Percentiles rank a stretch among this genome's conserved stretches.
Evolutionary conservation across 2,329 filamentous ascomycete species (phyloP).

Genomic region (Mycocentrospora acerina): DNA sequence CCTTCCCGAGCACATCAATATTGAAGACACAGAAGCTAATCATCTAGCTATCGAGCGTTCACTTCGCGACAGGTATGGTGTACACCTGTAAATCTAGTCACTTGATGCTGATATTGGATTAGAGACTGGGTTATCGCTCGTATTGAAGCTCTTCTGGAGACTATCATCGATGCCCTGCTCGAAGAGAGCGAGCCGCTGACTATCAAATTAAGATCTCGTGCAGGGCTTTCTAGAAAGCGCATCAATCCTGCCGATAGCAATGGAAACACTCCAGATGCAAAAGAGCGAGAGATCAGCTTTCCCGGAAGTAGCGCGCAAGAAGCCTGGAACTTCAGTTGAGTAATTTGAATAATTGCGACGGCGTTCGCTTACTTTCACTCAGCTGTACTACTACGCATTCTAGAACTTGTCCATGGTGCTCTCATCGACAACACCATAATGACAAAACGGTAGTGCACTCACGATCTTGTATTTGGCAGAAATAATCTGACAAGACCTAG

Average conservation of each 20-base stretch:
- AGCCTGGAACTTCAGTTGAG: slow-evolving; percentile 59
- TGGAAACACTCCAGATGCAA: slow-evolving; percentile 14
- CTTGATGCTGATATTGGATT: slow-evolving; percentile 5
- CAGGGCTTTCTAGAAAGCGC: slow-evolving; percentile 22
- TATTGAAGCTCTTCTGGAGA: slow-evolving; percentile 59
- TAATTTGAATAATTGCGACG: not conserved
- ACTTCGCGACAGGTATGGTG: slow-evolving; percentile 16
- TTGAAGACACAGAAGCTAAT: not conserved
- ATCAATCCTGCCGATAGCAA: slow-evolving; percentile 1
- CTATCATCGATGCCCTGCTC: slow-evolving; percentile 55
- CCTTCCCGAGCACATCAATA: not conserved
- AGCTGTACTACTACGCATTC: slow-evolving; percentile 58
- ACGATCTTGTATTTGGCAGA: not conserved
- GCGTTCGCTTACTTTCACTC: slow-evolving; percentile 8
- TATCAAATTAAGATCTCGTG: slow-evolving; percentile 51
- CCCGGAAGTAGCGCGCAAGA: slow-evolving; percentile 58
- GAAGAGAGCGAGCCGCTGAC: slow-evolving; percentile 48
- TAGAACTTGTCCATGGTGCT: slow-evolving; percentile 57
- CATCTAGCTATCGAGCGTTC: not conserved
- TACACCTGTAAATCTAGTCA: not conserved
- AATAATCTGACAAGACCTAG: slow-evolving; percentile 47
- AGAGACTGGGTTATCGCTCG: slow-evolving; percentile 49
- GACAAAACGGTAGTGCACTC: slow-evolving; percentile 55
- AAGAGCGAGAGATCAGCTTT: slow-evolving; percentile 45
- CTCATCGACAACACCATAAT: slow-evolving; percentile 51